Evolutionary conservation across 495 filamentous ascomycete genomes (phyloP).

Genomic region (Copromyces sp.): DNA sequence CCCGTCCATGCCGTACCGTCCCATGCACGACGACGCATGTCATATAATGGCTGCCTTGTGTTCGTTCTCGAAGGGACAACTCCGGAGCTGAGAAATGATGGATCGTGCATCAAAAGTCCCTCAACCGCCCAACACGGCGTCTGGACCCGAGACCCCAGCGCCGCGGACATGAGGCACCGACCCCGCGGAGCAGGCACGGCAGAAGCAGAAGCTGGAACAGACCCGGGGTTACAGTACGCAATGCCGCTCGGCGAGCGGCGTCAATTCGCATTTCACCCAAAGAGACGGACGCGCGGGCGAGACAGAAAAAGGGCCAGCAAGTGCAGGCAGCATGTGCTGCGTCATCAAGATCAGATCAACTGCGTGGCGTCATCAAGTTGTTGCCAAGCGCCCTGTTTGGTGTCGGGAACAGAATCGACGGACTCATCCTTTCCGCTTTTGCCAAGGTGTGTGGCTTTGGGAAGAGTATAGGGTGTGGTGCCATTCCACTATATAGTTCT

Average conservation of each 20-base stretch:
- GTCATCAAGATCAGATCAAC: background rate
- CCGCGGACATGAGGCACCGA: background rate
- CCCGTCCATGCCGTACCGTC: background rate
- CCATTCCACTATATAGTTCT: background rate
- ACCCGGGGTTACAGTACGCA: background rate
- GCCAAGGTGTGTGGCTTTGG: background rate
- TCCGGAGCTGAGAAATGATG: background rate
- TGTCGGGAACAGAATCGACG: background rate
- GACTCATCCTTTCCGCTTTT: background rate
- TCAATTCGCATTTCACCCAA: background rate
- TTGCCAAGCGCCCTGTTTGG: background rate
- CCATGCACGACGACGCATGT: slow-evolving; percentile 3
- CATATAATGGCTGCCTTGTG: background rate
- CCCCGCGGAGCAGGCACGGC: background rate
- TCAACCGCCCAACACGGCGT: background rate
- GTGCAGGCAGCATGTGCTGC: background rate
- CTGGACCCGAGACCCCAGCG: background rate
- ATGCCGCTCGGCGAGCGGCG: background rate
- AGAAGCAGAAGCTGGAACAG: background rate
- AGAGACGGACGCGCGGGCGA: background rate
- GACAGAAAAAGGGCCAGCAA: background rate
- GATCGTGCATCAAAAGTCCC: background rate
- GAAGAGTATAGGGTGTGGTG: slow-evolving; percentile 6
- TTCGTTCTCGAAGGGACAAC: background rate
- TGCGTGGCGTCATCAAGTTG: background rate